phyloP scores from a whole-genome alignment of 78 protist genomes.

The Pigoraptor vietnamica region DNA sequence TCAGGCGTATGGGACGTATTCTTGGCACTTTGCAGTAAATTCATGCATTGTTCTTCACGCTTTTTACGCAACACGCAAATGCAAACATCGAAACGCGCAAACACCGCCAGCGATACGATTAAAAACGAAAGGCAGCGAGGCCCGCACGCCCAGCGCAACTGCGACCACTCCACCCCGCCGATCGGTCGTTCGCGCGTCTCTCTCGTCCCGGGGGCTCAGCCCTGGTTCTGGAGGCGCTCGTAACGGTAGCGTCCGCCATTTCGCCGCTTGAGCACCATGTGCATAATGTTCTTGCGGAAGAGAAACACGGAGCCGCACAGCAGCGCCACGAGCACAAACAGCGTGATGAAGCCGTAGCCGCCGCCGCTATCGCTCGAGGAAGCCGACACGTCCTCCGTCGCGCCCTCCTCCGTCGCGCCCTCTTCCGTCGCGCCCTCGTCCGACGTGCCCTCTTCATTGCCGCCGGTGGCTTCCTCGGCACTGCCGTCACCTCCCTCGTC shows the following conservation, averaged over 20 bases:
- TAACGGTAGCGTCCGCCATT: background rate
- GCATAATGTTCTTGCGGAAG: background rate
- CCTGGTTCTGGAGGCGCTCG: background rate
- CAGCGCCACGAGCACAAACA: background rate
- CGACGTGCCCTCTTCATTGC: background rate
- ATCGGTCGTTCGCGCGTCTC: no score
- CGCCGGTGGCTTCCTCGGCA: background rate
- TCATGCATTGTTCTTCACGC: no score
- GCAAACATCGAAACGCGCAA: no score
- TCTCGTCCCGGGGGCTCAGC: no score
- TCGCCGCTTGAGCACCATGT: background rate
- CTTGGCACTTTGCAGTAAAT: no score
- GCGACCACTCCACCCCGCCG: no score
- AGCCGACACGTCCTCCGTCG: background rate
- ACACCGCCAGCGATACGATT: no score
- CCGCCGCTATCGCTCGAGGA: no score
- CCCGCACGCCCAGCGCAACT: no score
- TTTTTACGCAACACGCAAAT: no score
- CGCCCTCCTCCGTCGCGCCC: background rate
- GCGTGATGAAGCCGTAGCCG: background rate
- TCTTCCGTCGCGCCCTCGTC: background rate
- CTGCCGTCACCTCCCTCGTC: background rate
- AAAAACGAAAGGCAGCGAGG: no score
- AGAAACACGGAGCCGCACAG: background rate
- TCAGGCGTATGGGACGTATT: no score